Evolutionary conservation across 306 rosid genomes (phyloP).

Genomic region (Benincasa hispida): DNA sequence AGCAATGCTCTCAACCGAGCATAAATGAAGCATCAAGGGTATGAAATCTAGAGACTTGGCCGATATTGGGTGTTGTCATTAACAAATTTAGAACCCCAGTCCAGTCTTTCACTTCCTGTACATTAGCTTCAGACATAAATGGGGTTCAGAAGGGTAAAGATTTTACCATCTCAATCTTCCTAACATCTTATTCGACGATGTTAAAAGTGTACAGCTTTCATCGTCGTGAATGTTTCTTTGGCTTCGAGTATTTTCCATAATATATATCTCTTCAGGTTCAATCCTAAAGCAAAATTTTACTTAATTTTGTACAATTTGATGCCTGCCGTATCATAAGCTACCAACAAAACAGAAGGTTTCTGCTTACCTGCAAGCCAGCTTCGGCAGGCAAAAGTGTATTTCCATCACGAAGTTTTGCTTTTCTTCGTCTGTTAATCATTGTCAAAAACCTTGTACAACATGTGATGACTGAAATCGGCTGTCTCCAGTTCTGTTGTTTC

Average conservation of each 20-base stretch:
- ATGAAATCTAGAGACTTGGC: background rate
- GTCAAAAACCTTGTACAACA: background rate
- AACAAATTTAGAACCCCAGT: background rate
- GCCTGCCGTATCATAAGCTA: conserved; percentile 3
- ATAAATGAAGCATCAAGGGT: background rate
- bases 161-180: conserved; percentile 8
- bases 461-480: background rate
- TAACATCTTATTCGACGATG: background rate
- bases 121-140: conserved; percentile 6
- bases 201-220: background rate
- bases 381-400: background rate
- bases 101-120: conserved; percentile 2
- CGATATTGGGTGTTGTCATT: background rate
- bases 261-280: background rate
- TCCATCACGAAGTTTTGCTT: background rate
- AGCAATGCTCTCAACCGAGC: background rate
- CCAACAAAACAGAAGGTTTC: background rate
- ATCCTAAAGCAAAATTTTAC: background rate
- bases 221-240: background rate
- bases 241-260: background rate
- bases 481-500: background rate
- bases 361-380: background rate
- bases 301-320: conserved; percentile 7
- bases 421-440: background rate
- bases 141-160: background rate